Base-by-base conservation (phyloP, 345 rosid species). In the Dimocarpus longan region DNA sequence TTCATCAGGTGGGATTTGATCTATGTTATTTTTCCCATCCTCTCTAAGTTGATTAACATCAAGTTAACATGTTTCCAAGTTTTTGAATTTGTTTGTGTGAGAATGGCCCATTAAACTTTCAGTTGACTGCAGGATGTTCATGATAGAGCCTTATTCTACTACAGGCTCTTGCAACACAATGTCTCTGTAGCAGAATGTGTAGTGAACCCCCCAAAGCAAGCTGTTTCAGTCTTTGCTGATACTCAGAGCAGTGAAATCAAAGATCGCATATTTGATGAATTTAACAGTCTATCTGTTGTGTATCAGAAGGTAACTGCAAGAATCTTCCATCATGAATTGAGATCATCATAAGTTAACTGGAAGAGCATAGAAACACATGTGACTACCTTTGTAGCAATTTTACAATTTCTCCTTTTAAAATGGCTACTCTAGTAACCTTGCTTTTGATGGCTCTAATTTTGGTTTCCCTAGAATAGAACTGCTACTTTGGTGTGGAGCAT, bases 181-280 rank as follows among this genome's bases (percentile, higher is more conserved):
- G 91, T 90, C 78, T 87, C 97, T 24, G 88, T 86, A 42, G 97
- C 98, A 76, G 97, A 92, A 83, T 85, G 88, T 72, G 92, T 91
- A 6, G 97, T 93, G 78, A 94, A 95, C 84, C 99, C 97, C 81
- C 98, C 99, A 79, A 94, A 96, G 83, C 97, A 96, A 90, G 97
- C 97, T 73, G 98, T 94, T 83, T 96, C 98, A 42, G 98, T 94
- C 80, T 93, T 96, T 83, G 99, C 98, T 67, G 98, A 96, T 89
- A 91, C 94, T 78, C 99, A 91, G 81, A 94, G 95, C 87, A 96
- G 97, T 83, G 98, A 96, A 89, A 86, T 92, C 76, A 93, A 96
- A 84, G 98, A 96, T 88, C 92, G 97, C 67, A 94, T 94, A 75
- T 94, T 94, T 87, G 97, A 94, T 64, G 99, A 96, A 86, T 96